Evolutionary conservation across 306 rosid genomes (phyloP).

Genomic region (Prunus salicina): DNA sequence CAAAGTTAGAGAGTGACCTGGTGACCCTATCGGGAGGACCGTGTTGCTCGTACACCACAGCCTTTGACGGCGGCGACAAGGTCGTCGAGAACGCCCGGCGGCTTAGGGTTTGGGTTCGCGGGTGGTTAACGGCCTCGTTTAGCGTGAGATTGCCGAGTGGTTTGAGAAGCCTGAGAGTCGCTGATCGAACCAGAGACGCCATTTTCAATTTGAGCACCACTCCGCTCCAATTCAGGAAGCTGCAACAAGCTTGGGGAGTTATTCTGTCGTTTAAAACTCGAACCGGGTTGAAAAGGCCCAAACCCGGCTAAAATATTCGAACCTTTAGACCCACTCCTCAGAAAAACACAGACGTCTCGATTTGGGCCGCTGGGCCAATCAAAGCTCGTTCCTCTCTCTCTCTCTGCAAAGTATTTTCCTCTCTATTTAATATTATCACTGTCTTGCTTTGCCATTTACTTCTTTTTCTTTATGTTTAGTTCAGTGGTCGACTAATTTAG

Average conservation of each 20-base stretch:
- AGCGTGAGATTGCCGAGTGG: background rate
- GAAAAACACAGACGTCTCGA: background rate
- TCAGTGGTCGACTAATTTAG: too few relatives aligned
- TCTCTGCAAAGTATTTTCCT: too few relatives aligned
- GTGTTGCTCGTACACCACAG: constrained; percentile 67
- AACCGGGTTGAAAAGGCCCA: background rate
- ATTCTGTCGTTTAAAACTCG: background rate
- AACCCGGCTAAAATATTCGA: background rate
- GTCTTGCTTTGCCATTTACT: too few relatives aligned
- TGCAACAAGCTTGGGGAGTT: background rate
- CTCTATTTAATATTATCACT: too few relatives aligned
- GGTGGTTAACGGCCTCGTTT: background rate
- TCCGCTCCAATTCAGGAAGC: background rate
- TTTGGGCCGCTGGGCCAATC: background rate
- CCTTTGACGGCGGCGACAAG: constrained; percentile 86
- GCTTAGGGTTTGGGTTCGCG: constrained; percentile 17
- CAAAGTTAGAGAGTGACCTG: constrained; percentile 11
- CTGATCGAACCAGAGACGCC: constrained; percentile 44
- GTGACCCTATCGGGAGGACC: constrained; percentile 82
- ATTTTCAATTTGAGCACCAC: background rate
- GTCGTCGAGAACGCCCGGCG: constrained; percentile 49
- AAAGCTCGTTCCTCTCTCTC: too few relatives aligned
- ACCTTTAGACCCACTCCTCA: background rate
- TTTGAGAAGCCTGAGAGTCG: constrained; percentile 24
- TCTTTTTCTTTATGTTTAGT: too few relatives aligned